phyloP scores from a whole-genome alignment of 345 rosid genomes.

The Arabis alpina region DNA sequence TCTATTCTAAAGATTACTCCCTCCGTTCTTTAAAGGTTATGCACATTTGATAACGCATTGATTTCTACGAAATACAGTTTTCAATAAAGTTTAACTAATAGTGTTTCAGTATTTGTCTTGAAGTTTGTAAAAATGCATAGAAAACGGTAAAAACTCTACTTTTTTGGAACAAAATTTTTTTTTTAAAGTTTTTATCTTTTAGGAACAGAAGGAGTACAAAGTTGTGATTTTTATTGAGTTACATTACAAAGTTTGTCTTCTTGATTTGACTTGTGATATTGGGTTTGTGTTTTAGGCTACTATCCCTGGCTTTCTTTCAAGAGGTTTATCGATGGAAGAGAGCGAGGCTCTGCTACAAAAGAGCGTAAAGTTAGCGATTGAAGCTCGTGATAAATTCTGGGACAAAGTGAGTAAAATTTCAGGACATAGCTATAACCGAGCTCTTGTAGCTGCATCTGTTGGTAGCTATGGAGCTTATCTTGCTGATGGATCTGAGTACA shows the following conservation, averaged over 20 bases:
- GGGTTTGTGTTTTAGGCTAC: conserved; percentile 59
- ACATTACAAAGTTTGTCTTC: too few relatives aligned
- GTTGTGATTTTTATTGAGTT: background rate
- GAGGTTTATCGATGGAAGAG: conserved; percentile 74
- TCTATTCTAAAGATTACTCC: background rate
- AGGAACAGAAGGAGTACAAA: too few relatives aligned
- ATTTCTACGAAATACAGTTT: too few relatives aligned
- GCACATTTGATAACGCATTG: too few relatives aligned
- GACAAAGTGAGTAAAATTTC: conserved; percentile 49
- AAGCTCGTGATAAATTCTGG: conserved; percentile 89
- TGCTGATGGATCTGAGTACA: conserved; percentile 97
- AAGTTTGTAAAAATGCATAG: too few relatives aligned
- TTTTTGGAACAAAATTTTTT: too few relatives aligned
- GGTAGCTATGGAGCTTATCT: conserved; percentile 97
- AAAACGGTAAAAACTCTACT: too few relatives aligned
- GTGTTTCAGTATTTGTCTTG: too few relatives aligned
- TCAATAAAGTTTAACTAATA: too few relatives aligned
- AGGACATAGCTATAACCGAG: conserved; percentile 60
- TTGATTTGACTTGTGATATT: background rate
- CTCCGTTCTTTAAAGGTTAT: too few relatives aligned
- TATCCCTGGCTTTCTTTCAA: conserved; percentile 78
- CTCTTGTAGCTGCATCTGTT: conserved; percentile 87
- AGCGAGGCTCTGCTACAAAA: conserved; percentile 64
- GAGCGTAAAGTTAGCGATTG: conserved; percentile 77
- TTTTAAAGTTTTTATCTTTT: too few relatives aligned